Evolutionary conservation across 371 early-diverging fungal species (phyloP).

Genomic region (Apophysomyces ossiformis): DNA sequence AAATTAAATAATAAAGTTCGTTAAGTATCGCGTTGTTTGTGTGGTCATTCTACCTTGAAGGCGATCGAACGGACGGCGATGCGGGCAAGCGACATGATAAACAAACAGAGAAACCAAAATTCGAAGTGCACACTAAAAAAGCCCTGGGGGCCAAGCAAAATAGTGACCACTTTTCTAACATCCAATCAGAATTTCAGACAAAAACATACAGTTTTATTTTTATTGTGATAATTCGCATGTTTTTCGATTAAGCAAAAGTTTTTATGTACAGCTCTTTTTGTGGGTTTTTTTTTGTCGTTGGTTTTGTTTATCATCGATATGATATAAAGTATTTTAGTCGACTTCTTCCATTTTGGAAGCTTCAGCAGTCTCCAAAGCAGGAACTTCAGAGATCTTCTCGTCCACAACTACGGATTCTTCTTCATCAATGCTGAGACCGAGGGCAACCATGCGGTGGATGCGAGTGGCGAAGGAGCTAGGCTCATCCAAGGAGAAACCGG

Average conservation of each 20-base stretch:
- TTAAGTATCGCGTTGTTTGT: neutral
- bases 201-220: neutral
- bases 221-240: neutral
- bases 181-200: constrained; percentile 1
- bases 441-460: constrained; percentile 98
- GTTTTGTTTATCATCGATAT: neutral
- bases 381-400: constrained; percentile 55
- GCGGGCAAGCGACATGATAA: constrained; percentile 50
- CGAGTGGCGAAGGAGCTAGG: constrained; percentile 91
- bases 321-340: constrained; percentile 63
- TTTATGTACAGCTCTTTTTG: constrained; percentile 7
- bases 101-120: constrained; percentile 7
- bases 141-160: constrained; percentile 3
- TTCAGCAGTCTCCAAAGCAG: constrained; percentile 62
- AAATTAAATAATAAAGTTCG: neutral
- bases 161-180: constrained; percentile 4
- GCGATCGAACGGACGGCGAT: constrained; percentile 50
- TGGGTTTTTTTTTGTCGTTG: neutral
- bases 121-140: neutral
- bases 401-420: constrained; percentile 54
- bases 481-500: constrained; percentile 97
- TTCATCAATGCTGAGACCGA: constrained; percentile 94
- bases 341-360: constrained; percentile 98
- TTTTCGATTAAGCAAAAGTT: constrained; percentile 6
- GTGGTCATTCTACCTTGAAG: constrained; percentile 38